A percentile compares a stretch with the other conserved stretches of the same genome.
Conservation (phyloP, 208 protist genomes). For the Wallacemonas sp. region DNA sequence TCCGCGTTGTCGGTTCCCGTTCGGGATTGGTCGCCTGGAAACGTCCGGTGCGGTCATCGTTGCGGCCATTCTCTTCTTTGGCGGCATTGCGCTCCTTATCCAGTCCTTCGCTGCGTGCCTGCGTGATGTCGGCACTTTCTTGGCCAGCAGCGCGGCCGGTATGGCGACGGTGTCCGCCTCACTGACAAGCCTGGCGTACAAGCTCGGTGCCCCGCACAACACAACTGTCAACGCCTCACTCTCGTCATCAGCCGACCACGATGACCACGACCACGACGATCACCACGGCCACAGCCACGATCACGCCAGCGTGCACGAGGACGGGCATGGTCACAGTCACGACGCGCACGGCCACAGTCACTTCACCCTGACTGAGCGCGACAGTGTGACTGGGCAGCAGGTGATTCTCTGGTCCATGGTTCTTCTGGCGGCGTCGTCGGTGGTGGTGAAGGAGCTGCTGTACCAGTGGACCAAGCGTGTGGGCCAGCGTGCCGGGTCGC, state of each 20-base stretch:
- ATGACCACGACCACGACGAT: conserved; percentile 20
- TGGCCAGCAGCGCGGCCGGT: conserved; percentile 6
- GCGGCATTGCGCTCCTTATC: conserved; percentile 71
- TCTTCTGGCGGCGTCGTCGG: conserved; percentile 51
- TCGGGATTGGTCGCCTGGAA: conserved; percentile 83
- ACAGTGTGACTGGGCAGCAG: conserved; percentile 50
- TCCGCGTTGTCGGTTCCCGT: conserved; percentile 82
- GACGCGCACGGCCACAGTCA: conserved; percentile 72
- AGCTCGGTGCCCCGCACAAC: conserved; percentile 4
- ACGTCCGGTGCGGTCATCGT: conserved; percentile 83
- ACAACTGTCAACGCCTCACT: background rate
- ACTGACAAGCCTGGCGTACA: conserved; percentile 10
- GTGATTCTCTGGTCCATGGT: conserved; percentile 88
- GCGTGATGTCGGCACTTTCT: conserved; percentile 22
- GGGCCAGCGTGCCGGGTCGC: conserved; percentile 68
- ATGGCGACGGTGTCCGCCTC: conserved; percentile 17
- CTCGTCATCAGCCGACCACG: background rate
- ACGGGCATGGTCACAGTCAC: conserved; percentile 24
- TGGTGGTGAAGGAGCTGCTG: conserved; percentile 79
- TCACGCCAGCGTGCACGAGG: conserved; percentile 6
- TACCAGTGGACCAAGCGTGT: conserved; percentile 83
- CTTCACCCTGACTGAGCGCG: conserved; percentile 62
- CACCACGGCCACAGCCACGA: conserved; percentile 17
- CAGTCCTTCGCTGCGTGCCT: conserved; percentile 60
- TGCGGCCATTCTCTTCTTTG: conserved; percentile 73